Evolutionary conservation across 2,329 filamentous ascomycete species (phyloP).

Genomic region (Nothopassalora personata): DNA sequence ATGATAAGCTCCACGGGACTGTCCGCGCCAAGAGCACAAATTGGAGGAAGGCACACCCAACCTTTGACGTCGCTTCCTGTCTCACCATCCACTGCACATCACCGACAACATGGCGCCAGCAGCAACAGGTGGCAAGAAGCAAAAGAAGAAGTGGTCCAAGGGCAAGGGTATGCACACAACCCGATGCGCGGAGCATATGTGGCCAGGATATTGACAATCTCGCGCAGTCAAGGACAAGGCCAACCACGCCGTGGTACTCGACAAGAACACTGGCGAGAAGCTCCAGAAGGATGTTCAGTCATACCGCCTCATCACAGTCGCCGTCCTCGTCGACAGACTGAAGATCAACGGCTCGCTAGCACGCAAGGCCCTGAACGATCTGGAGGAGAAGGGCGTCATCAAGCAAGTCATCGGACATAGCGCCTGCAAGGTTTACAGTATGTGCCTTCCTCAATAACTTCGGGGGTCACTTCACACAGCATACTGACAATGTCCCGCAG

Average conservation of each 20-base stretch:
- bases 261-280: slow-evolving; percentile 96
- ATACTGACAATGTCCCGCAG: slow-evolving; percentile 12
- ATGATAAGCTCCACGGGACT: too few relatives aligned
- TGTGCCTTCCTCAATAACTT: slow-evolving; percentile 33
- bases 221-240: slow-evolving; percentile 98
- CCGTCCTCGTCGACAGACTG: slow-evolving; percentile 96
- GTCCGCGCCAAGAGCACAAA: too few relatives aligned
- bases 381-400: slow-evolving; percentile 98
- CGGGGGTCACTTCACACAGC: background rate
- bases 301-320: slow-evolving; percentile 98
- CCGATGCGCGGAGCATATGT: background rate
- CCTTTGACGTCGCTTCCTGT: background rate
- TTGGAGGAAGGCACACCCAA: too few relatives aligned
- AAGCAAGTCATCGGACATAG: slow-evolving; percentile 95
- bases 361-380: slow-evolving; percentile 78
- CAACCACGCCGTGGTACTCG: slow-evolving; percentile 97
- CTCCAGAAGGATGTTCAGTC: slow-evolving; percentile 99
- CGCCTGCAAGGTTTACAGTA: slow-evolving; percentile 98
- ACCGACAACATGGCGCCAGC: slow-evolving; percentile 28
- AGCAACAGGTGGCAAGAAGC: slow-evolving; percentile 67
- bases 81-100: slow-evolving; percentile 9
- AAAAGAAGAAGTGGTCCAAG: slow-evolving; percentile 77
- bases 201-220: slow-evolving; percentile 22
- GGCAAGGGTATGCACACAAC: slow-evolving; percentile 34
- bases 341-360: slow-evolving; percentile 99